Base-by-base conservation (phyloP, 257 asterid species). In the Nicotiana sylvestris region DNA sequence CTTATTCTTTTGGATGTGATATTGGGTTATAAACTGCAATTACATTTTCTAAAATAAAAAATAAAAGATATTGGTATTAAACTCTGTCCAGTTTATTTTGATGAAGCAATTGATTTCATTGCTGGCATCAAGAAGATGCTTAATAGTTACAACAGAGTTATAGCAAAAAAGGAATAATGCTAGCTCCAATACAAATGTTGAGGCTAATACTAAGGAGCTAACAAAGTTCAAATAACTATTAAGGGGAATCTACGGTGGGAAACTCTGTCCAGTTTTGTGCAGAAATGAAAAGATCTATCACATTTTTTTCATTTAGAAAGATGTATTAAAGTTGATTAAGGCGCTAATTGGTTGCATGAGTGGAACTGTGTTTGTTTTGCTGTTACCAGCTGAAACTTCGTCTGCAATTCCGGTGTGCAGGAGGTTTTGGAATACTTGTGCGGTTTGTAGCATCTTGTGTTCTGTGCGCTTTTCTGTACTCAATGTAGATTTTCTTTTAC, bases 351-450 rank as follows among this genome's bases (percentile, higher is more conserved):
- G 15, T 49, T 74, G 27, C 39, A 6, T 1, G 43, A 25, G 4
- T 25, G 61, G 39, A 74, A 46, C 39, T 74, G 27, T 16, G 7
- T 25, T 49, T 49, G 62, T 25, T 74, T 49, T 49, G 79, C 27
- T 8, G n/a, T 74, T 74, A 35, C 21, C 79, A 46, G 25, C 79
- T 72, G 37, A 25, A 72, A 25, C 27, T 43, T 46, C n/a, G 33
- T 70, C 37, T 72, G 21, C 79, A 46, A 12, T 46, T 72, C 39
- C 6, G 37, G 39, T 72, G 79, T 72, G 79, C 61, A 72, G 79
- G 79, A 49, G 33, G 79, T 33, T 25, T 72, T 72, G 79, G 25
- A 25, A 25, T 72, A 43, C 15, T 72, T 43, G n/a, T 69, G 57
- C 21, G n/a, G 57, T 21, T 39, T 69, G 61, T 46, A 12, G 61